Evolutionary conservation across 1,139 yeast species (phyloP).

Genomic region (Kurtzmaniella quercitrusa): DNA sequence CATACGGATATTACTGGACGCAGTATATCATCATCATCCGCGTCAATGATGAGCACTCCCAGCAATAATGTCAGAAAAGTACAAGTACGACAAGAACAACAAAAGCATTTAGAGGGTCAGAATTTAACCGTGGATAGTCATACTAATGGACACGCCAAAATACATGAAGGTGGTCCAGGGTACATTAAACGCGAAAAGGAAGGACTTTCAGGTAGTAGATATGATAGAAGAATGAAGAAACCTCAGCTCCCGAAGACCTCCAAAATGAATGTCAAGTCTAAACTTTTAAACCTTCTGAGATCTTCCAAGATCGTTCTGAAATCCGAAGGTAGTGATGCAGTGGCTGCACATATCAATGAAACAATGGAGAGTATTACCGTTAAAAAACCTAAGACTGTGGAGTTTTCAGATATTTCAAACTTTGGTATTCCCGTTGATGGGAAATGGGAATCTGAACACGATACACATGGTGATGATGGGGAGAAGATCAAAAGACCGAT

Average conservation of each 20-base stretch:
- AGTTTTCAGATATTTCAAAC: neutral
- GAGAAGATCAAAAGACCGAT: neutral
- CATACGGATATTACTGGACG: slow-evolving; percentile 13
- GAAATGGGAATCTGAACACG: neutral
- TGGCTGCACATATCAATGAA: slow-evolving; percentile 5
- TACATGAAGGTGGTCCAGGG: slow-evolving; percentile 12
- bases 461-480: neutral
- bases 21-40: slow-evolving; percentile 28
- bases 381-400: neutral
- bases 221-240: slow-evolving; percentile 16
- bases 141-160: slow-evolving; percentile 3
- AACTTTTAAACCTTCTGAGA: slow-evolving; percentile 29
- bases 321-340: slow-evolving; percentile 1
- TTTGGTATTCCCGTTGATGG: neutral
- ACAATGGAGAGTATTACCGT: slow-evolving; percentile 6
- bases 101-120: slow-evolving; percentile 5
- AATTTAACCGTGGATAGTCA: neutral
- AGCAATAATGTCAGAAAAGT: slow-evolving; percentile 26
- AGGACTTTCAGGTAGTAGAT: slow-evolving; percentile 6
- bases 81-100: slow-evolving; percentile 19
- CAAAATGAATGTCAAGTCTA: slow-evolving; percentile 20
- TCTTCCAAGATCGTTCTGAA: slow-evolving; percentile 10
- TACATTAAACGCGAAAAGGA: slow-evolving; percentile 9
- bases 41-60: slow-evolving; percentile 31
- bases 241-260: slow-evolving; percentile 2